phyloP scores from a whole-genome alignment of 192 early-diverging fungal genomes.

The Coemansia sp. region DNA sequence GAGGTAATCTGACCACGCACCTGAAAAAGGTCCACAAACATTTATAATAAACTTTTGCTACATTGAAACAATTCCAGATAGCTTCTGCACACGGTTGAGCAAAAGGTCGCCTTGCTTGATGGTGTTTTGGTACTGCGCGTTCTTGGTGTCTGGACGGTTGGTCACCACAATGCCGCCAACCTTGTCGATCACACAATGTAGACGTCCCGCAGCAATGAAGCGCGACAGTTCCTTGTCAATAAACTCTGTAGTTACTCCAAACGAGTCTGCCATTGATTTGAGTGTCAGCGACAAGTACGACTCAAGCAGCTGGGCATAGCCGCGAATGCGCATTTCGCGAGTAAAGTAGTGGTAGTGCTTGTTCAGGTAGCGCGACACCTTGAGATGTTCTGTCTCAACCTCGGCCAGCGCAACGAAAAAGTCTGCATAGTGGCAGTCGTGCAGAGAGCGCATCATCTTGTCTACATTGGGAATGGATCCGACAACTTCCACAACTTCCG shows the following conservation, averaged over 20 bases:
- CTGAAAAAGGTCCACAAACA: conserved; percentile 41
- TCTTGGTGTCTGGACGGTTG: conserved; percentile 97
- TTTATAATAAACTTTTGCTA: conserved; percentile 36
- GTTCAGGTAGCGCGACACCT: conserved; percentile 76
- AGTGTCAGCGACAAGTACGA: conserved; percentile 92
- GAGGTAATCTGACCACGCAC: conserved; percentile 65
- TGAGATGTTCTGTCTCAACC: conserved; percentile 72
- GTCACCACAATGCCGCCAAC: conserved; percentile 96
- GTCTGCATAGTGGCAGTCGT: conserved; percentile 88
- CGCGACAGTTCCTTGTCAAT: conserved; percentile 95
- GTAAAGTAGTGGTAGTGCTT: conserved; percentile 91
- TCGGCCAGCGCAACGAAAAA: conserved; percentile 88
- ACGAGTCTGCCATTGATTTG: conserved; percentile 93
- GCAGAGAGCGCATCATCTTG: conserved; percentile 80
- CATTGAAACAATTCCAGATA: conserved; percentile 88
- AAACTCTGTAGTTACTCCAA: conserved; percentile 93
- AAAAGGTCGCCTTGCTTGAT: conserved; percentile 97
- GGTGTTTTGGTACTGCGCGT: conserved; percentile 93
- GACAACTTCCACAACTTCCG: conserved; percentile 95
- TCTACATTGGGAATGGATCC: conserved; percentile 83
- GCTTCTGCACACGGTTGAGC: conserved; percentile 93
- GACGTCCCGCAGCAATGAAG: conserved; percentile 91
- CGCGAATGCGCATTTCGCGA: conserved; percentile 97
- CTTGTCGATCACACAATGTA: conserved; percentile 99
- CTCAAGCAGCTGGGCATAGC: conserved; percentile 93